Evolutionary conservation across 2,329 filamentous ascomycete species (phyloP), one percentile per base, ranked within the genome.

Genomic region (Alternaria sp.): DNA sequence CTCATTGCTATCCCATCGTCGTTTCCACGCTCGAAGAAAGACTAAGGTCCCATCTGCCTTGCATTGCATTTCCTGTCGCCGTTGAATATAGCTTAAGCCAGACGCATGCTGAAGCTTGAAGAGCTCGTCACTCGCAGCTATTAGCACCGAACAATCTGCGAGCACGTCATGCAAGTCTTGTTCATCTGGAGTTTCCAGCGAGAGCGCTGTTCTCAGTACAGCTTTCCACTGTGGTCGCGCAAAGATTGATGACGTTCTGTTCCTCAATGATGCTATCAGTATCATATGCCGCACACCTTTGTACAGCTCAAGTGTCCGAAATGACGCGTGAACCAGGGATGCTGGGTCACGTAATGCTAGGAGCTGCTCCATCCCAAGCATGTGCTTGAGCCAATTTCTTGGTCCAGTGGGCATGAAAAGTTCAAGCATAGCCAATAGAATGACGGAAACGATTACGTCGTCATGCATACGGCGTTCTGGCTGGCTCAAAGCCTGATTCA

Each of bases 131-230:
- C 64, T 54, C 23, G 69, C 59, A 5, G 70, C 60, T 19, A 68
- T 57, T n/a, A 75, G 28, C 13, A 72, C 69, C 5, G 74, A 70
- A 57, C 73, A 77, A 40, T 76, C 74, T 45, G 74, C 74, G 30
- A 78, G 58, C 6, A 74, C 40, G 49, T 77, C 69, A 32, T 70
- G 74, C n/a, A 78, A 50, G 9, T 71, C 68, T 26, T 76, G 71
- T 60, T 74, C 68, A 23, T 68, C 51, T 26, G 65, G 36, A 40
- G 73, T 50, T 52, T 64, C 62, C 2, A 58, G 46, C 7, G 66
- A 62, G 30, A 68, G 71, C 23, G 63, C 25, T 13, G 47, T 54
- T 51, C 66, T 61, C 12, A 74, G 58, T 9, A 62, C 54, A 15
- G 5, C 50, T 55, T 76, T 77, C 75, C 74, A 78, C 50, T 72